A percentile compares a stretch with the other conserved stretches of the same genome.
Evolutionary conservation across 176 grass and related monocot genomes (phyloP).

Genomic region (Lolium multiflorum): DNA sequence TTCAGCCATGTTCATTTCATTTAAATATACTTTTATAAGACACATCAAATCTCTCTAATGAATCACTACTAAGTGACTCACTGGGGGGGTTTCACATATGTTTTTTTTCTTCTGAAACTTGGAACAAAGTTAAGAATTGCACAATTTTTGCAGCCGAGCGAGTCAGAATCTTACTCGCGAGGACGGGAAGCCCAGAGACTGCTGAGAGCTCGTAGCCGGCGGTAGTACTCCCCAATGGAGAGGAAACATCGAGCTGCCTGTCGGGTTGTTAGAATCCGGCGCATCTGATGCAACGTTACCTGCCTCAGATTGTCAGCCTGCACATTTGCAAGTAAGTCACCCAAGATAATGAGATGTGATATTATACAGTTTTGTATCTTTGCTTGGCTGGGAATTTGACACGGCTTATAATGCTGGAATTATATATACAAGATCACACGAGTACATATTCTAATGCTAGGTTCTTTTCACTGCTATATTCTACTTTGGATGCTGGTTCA

Average conservation of each 20-base stretch:
- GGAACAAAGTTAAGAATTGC: neutral
- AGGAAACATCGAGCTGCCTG: slow-evolving; percentile 85
- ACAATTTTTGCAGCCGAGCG: slow-evolving; percentile 16
- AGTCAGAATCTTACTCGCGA: slow-evolving; percentile 67
- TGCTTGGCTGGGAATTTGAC: slow-evolving; percentile 32
- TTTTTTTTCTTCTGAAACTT: neutral
- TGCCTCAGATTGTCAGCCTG: slow-evolving; percentile 97
- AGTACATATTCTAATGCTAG: slow-evolving; percentile 39
- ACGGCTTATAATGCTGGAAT: neutral
- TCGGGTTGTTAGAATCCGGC: slow-evolving; percentile 62
- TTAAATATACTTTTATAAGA: neutral
- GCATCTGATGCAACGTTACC: slow-evolving; percentile 83
- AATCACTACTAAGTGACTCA: slow-evolving; percentile 23
- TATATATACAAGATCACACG: slow-evolving; percentile 32
- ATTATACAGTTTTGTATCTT: slow-evolving; percentile 41
- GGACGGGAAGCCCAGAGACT: slow-evolving; percentile 87
- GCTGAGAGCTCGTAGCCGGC: slow-evolving; percentile 88
- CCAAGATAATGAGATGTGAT: slow-evolving; percentile 39
- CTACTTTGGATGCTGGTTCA: neutral
- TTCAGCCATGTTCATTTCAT: slow-evolving; percentile 26
- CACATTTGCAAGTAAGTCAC: slow-evolving; percentile 44
- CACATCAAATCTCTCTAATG: neutral
- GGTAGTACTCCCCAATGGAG: slow-evolving; percentile 89
- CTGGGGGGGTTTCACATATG: neutral
- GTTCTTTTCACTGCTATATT: slow-evolving; percentile 43